These are phyloP conservation scores for Phytophthora pseudosyringae DNA, from an alignment of 352 stramenopile species.

Conservation along the genomic window DNA sequence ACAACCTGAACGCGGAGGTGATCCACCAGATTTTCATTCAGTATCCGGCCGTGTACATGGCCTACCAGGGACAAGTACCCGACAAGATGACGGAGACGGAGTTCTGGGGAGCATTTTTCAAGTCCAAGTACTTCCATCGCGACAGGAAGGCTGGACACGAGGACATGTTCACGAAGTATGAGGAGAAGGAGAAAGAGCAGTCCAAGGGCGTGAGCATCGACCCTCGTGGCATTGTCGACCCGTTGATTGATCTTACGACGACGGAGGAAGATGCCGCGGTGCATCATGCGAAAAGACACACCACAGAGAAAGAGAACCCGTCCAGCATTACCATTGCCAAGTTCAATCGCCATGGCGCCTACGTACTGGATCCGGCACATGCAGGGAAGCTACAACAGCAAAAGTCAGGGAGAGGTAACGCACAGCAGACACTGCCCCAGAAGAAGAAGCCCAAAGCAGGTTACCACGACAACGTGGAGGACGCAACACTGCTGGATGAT, in stretches of 20 bases:
- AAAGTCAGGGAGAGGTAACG: constrained; percentile 22
- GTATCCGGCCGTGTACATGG: constrained; percentile 86
- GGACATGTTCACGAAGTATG: constrained; percentile 88
- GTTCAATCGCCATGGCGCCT: constrained; percentile 86
- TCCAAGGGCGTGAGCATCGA: constrained; percentile 50
- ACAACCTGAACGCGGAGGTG: constrained; percentile 89
- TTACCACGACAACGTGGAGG: constrained; percentile 62
- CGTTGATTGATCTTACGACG: constrained; percentile 76
- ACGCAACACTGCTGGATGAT: constrained; percentile 80
- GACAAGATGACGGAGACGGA: constrained; percentile 91
- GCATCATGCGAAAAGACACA: constrained; percentile 44
- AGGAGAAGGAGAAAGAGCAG: constrained; percentile 79
- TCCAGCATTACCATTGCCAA: constrained; percentile 83
- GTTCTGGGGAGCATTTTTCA: constrained; percentile 90
- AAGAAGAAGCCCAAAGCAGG: constrained; percentile 55
- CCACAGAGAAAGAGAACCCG: constrained; percentile 52
- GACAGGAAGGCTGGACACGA: constrained; percentile 83
- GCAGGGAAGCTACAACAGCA: constrained; percentile 60
- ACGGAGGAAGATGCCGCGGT: constrained; percentile 70
- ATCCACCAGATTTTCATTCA: constrained; percentile 93
- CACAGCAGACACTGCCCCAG: constrained; percentile 37
- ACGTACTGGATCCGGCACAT: constrained; percentile 80
- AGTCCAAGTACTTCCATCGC: constrained; percentile 91
- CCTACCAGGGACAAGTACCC: constrained; percentile 84
- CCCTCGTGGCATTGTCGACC: constrained; percentile 74